Conservation (phyloP, 129 eudicot species). For the Smallanthus sonchifolius region DNA sequence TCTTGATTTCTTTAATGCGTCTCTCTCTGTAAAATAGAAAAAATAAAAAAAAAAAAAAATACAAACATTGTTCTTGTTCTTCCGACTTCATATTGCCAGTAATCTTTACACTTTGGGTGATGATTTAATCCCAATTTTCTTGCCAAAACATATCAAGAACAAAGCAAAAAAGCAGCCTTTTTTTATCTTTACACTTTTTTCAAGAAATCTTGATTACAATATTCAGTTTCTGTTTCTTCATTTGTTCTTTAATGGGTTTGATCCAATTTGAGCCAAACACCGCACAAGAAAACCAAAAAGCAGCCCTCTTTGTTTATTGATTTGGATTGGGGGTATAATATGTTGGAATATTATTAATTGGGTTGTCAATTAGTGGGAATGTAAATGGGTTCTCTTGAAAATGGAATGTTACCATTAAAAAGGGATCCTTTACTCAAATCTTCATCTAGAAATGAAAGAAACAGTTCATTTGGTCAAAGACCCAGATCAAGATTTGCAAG, state of each 20-base stretch:
- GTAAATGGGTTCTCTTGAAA: constrained; percentile 95
- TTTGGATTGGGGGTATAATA: constrained; percentile 16
- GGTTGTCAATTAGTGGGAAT: constrained; percentile 14
- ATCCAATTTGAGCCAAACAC: constrained; percentile 8
- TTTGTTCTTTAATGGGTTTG: neutral
- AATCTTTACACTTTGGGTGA: constrained; percentile 20
- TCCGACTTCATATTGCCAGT: constrained; percentile 9
- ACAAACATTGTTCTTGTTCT: constrained; percentile 4
- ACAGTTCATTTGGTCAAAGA: constrained; percentile 45
- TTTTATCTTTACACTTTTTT: constrained; percentile 29
- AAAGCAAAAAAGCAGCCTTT: constrained; percentile 21
- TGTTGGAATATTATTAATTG: neutral
- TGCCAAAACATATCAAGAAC: constrained; percentile 15
- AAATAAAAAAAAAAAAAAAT: neutral
- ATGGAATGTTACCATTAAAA: constrained; percentile 58
- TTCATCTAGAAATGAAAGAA: constrained; percentile 51
- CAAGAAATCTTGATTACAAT: constrained; percentile 29
- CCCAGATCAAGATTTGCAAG: constrained; percentile 91
- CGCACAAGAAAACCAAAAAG: constrained; percentile 11
- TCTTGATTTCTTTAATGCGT: constrained; percentile 45
- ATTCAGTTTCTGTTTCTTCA: constrained; percentile 1
- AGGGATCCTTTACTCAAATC: constrained; percentile 66
- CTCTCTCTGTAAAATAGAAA: neutral
- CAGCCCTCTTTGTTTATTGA: constrained; percentile 4
- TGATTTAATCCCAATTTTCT: constrained; percentile 12